Conservation (phyloP, 148 eudicot species). For the Vaccinium myrtillus region DNA sequence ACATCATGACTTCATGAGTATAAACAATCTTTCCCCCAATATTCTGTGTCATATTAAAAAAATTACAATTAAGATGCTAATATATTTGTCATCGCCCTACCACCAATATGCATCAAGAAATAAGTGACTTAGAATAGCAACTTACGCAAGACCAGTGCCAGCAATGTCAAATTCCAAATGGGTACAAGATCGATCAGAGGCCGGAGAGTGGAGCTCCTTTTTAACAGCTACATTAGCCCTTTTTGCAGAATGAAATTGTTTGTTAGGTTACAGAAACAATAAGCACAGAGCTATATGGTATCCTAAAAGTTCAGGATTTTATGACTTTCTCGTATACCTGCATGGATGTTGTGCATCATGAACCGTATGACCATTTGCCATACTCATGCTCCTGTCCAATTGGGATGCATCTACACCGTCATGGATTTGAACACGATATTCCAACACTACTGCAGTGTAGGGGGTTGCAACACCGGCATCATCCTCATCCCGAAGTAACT, state of each 20-base stretch:
- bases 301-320: background rate
- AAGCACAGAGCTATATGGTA: background rate
- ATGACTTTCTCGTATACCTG: constrained; percentile 43
- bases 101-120: background rate
- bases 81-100: background rate
- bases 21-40: background rate
- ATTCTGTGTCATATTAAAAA: background rate
- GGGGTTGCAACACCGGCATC: constrained; percentile 72
- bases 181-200: constrained; percentile 95
- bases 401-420: constrained; percentile 37
- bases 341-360: constrained; percentile 91
- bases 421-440: constrained; percentile 68
- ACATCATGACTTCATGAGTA: background rate
- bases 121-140: constrained; percentile 16
- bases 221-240: constrained; percentile 83
- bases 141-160: constrained; percentile 82
- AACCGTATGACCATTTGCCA: constrained; percentile 77
- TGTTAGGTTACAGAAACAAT: constrained; percentile 21
- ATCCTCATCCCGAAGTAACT: constrained; percentile 62
- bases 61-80: background rate
- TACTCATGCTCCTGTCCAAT: constrained; percentile 46
- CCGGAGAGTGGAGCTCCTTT: constrained; percentile 81
- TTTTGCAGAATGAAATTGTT: constrained; percentile 12
- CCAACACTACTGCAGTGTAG: constrained; percentile 83
- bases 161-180: constrained; percentile 90